Conservation (phyloP, 768 basidiomycete species). For the Podaxis pistillaris region DNA sequence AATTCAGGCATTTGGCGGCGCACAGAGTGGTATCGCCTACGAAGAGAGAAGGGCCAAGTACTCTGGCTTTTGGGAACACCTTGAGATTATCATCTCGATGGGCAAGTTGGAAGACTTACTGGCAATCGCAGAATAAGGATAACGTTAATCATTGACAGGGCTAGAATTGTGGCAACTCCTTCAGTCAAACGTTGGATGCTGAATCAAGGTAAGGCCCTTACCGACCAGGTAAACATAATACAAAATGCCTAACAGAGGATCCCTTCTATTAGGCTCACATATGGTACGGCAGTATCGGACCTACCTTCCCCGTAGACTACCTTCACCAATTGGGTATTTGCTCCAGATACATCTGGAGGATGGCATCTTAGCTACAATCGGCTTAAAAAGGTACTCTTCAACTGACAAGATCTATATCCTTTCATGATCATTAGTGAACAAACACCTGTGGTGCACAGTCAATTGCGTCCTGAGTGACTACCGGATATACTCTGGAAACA, state of each 20-base stretch:
- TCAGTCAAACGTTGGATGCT: not conserved
- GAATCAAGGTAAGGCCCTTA: not conserved
- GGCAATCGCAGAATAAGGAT: not conserved
- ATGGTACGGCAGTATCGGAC: not conserved
- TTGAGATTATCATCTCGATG: not conserved
- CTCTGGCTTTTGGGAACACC: not conserved
- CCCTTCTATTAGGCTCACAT: too few species aligned
- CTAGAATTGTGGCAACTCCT: not conserved
- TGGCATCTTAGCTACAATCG: not conserved
- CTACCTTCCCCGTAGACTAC: constrained; percentile 11
- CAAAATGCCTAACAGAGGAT: not conserved
- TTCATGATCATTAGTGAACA: constrained; percentile 5
- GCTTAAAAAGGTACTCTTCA: not conserved
- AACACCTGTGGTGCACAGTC: not conserved
- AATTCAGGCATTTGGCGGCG: not conserved
- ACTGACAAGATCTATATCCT: not conserved
- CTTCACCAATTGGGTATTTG: constrained; percentile 5
- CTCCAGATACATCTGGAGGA: not conserved
- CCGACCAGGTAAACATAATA: constrained; percentile 13
- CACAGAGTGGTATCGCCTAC: not conserved
- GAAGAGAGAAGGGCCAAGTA: not conserved
- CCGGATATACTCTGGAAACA: not conserved
- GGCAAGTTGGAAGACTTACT: not conserved
- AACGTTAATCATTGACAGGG: not conserved
- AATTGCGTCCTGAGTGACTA: too few species aligned